Evolutionary conservation across 192 early-diverging fungal species (phyloP).

Genomic region (Lobulomyces angularis): DNA sequence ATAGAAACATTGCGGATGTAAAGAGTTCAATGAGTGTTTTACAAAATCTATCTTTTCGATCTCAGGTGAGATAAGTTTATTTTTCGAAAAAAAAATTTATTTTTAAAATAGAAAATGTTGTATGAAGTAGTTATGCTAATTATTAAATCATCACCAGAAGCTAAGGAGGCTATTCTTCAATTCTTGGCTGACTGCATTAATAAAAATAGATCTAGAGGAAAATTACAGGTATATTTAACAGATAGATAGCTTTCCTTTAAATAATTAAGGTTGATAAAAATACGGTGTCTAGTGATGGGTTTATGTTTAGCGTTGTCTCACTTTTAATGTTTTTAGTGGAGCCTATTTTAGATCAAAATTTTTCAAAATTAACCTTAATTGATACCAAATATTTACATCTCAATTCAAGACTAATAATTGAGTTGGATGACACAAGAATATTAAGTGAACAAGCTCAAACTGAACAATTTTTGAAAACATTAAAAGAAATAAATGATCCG

Average conservation of each 20-base stretch:
- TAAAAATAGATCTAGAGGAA: constrained; percentile 57
- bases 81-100: background rate
- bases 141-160: constrained; percentile 47
- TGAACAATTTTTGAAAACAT: constrained; percentile 43
- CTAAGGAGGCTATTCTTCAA: constrained; percentile 44
- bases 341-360: constrained; percentile 69
- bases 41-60: constrained; percentile 11
- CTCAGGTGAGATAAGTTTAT: constrained; percentile 19
- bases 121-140: constrained; percentile 34
- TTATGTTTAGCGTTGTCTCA: constrained; percentile 63
- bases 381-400: constrained; percentile 62
- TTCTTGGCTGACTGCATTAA: constrained; percentile 54
- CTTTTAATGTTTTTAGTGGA: constrained; percentile 61
- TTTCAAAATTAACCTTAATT: constrained; percentile 63
- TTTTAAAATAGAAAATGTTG: constrained; percentile 15
- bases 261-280: constrained; percentile 40
- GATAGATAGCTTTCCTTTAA: constrained; percentile 3
- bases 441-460: constrained; percentile 57
- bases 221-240: constrained; percentile 49
- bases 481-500: constrained; percentile 10
- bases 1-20: constrained; percentile 35
- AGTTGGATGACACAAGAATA: constrained; percentile 68
- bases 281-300: constrained; percentile 71
- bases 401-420: constrained; percentile 39
- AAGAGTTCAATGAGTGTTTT: constrained; percentile 19